phyloP scores from a whole-genome alignment of 2,329 filamentous ascomycete genomes.

The Penicillium sp. region DNA sequence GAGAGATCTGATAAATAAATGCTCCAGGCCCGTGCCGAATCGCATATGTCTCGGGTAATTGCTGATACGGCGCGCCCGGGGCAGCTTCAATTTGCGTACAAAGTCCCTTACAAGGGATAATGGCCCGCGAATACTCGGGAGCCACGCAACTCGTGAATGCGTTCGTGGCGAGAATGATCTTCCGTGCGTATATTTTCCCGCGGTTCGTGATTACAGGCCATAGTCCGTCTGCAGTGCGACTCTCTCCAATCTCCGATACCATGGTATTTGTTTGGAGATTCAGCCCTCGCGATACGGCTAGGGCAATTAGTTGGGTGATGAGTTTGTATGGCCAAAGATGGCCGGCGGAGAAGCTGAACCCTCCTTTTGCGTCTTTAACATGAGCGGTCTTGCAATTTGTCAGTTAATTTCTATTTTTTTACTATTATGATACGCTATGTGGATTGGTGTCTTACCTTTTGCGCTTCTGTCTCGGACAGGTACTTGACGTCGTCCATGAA shows the following conservation, averaged over 20 bases:
- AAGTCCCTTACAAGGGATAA: conserved; percentile 73
- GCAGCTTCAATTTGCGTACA: conserved; percentile 37
- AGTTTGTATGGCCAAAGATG: conserved; percentile 73
- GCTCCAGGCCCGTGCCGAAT: conserved; percentile 59
- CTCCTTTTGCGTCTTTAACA: conserved; percentile 39
- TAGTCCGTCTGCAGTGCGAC: neutral
- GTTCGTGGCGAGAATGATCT: conserved; percentile 81
- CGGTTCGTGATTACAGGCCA: conserved; percentile 47
- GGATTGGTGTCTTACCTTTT: conserved; percentile 14
- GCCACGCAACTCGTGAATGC: conserved; percentile 78
- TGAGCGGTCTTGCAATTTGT: conserved; percentile 29
- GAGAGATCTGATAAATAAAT: conserved; percentile 64
- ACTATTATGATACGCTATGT: neutral
- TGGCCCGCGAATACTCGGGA: conserved; percentile 69
- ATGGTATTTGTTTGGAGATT: conserved; percentile 60
- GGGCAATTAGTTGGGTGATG: conserved; percentile 57
- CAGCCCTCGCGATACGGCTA: conserved; percentile 30
- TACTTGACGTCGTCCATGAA: conserved; percentile 36
- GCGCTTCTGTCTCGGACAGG: conserved; percentile 21
- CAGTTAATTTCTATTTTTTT: neutral
- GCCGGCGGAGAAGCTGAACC: conserved; percentile 37
- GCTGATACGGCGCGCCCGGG: conserved; percentile 24
- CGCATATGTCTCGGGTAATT: conserved; percentile 57
- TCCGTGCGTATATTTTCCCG: conserved; percentile 64
- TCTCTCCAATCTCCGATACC: conserved; percentile 29